Evolutionary conservation across 2,329 filamentous ascomycete species (phyloP).

Genomic region (Balansia obtecta): DNA sequence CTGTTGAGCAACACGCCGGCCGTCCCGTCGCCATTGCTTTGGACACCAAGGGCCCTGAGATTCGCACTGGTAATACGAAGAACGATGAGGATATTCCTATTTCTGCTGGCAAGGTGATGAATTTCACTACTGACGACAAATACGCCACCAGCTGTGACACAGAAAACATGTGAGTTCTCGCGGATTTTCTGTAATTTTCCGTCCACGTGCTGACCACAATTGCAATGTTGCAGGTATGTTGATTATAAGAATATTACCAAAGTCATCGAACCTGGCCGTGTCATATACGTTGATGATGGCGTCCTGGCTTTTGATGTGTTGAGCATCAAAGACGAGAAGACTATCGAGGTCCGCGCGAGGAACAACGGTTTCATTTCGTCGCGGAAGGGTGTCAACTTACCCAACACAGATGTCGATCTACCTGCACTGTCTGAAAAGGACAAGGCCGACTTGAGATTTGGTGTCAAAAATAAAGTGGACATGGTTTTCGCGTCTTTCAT

Average conservation of each 20-base stretch:
- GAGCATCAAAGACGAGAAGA: slow-evolving; percentile 78
- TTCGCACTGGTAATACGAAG: slow-evolving; percentile 55
- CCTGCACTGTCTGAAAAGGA: slow-evolving; percentile 97
- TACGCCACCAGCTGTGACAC: slow-evolving; percentile 77
- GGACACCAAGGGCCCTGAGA: slow-evolving; percentile 54
- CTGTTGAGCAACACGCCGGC: slow-evolving; percentile 64
- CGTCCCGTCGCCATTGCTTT: slow-evolving; percentile 93
- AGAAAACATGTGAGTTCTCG: slow-evolving; percentile 70
- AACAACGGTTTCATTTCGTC: slow-evolving; percentile 99
- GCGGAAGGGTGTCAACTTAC: slow-evolving; percentile 98
- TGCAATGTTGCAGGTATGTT: slow-evolving; percentile 53
- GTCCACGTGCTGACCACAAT: background rate
- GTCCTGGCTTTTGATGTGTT: slow-evolving; percentile 94
- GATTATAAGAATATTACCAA: slow-evolving; percentile 99
- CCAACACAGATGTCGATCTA: slow-evolving; percentile 96
- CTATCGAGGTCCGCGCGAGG: slow-evolving; percentile 70
- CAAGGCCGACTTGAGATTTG: slow-evolving; percentile 83
- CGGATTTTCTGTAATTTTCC: too few relatives aligned
- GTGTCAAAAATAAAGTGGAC: slow-evolving; percentile 97
- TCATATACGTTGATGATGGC: slow-evolving; percentile 97
- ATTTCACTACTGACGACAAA: slow-evolving; percentile 92
- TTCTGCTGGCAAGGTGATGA: slow-evolving; percentile 69
- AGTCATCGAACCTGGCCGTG: slow-evolving; percentile 81
- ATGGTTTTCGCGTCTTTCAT: slow-evolving; percentile 99
- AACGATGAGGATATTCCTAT: slow-evolving; percentile 86